These are phyloP conservation scores for Lachnellula arida DNA, from an alignment of 2,329 filamentous ascomycete genomes.

Conservation along the genomic window DNA sequence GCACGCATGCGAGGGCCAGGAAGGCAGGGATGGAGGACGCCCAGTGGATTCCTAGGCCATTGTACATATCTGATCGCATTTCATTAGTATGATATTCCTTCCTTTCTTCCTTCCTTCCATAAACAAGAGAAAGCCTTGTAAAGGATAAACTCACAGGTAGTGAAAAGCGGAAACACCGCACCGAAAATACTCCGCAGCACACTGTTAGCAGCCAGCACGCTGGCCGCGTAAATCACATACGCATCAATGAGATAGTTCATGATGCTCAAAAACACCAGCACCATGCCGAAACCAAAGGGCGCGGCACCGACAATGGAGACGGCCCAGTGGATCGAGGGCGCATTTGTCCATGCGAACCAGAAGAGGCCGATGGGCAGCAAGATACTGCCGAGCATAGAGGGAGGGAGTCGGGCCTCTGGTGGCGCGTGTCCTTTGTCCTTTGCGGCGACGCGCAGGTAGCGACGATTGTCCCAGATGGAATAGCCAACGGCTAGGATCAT, in stretches of 20 bases:
- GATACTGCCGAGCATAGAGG: conserved; percentile 57
- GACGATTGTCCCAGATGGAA: conserved; percentile 50
- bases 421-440: conserved; percentile 48
- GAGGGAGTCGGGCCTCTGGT: conserved; percentile 61
- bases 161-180: conserved; percentile 70
- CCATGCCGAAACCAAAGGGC: conserved; percentile 42
- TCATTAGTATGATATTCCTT: neutral
- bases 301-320: conserved; percentile 42
- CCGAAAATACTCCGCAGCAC: conserved; percentile 69
- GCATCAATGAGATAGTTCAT: conserved; percentile 52
- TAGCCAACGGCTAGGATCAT: conserved; percentile 56
- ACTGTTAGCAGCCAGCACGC: conserved; percentile 66
- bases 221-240: conserved; percentile 72
- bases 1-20: conserved; percentile 64
- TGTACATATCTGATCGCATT: conserved; percentile 32
- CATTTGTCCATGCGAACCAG: conserved; percentile 65
- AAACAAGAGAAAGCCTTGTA: conserved; percentile 26
- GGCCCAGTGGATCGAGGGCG: conserved; percentile 51
- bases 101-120: conserved; percentile 13
- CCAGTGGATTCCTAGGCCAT: conserved; percentile 67
- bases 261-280: conserved; percentile 59
- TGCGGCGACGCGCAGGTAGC: conserved; percentile 40
- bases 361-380: conserved; percentile 61
- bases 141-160: conserved; percentile 35
- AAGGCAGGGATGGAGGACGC: conserved; percentile 70